Percentiles rank a stretch among this genome's conserved stretches.
These are phyloP conservation scores for Biscogniauxia mediterranea DNA, from an alignment of 2,329 filamentous ascomycete genomes.

Conservation along the genomic window DNA sequence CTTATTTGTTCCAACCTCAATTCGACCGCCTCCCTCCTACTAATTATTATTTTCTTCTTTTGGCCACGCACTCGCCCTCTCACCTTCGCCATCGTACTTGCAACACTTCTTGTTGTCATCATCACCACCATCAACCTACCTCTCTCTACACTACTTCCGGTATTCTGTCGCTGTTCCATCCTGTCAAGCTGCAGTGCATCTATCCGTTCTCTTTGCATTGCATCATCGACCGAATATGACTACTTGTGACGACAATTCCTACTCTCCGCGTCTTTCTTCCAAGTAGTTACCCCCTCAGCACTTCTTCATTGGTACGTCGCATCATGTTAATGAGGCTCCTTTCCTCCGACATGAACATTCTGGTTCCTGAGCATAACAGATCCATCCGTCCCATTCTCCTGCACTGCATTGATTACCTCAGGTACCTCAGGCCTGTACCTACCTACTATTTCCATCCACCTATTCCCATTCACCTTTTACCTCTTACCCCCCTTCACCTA, in stretches of 20 bases:
- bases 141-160: background rate
- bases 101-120: background rate
- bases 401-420: no score
- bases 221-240: background rate
- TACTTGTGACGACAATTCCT: background rate
- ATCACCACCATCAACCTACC: background rate
- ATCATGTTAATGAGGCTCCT: background rate
- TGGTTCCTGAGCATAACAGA: background rate
- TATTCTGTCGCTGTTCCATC: background rate
- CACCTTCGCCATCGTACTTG: no score
- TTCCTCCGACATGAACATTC: background rate
- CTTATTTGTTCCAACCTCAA: no score
- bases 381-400: background rate
- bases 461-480: no score
- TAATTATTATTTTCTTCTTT: no score
- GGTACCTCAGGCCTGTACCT: no score
- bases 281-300: background rate
- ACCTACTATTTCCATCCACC: no score
- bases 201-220: background rate
- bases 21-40: no score
- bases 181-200: background rate
- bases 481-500: background rate
- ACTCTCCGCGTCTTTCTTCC: background rate
- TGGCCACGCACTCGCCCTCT: no score
- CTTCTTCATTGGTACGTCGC: background rate